Percentiles rank a stretch among this genome's conserved stretches.
Conservation (phyloP, 2,329 filamentous ascomycete genomes). For the Ophiostoma perfectum region DNA sequence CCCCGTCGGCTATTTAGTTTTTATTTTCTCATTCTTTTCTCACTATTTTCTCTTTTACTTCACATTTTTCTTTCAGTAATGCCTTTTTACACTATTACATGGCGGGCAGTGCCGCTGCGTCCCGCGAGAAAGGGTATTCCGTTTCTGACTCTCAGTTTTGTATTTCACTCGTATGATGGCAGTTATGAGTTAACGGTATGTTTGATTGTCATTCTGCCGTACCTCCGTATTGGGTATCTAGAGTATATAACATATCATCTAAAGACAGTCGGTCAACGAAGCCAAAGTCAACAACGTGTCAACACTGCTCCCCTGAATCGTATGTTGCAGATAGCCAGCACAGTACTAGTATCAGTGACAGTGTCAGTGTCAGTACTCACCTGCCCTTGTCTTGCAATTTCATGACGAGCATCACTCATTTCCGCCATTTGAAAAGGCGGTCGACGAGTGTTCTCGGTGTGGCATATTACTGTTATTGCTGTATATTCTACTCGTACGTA, state of each 20-base stretch:
- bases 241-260: neutral
- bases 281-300: neutral
- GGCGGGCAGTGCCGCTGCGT: slow-evolving; percentile 5
- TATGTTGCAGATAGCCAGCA: neutral
- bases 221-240: too few relatives aligned
- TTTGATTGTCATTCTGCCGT: too few relatives aligned
- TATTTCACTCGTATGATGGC: too few relatives aligned
- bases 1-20: neutral
- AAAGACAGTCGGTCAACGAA: neutral
- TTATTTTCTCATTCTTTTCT: neutral
- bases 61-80: neutral
- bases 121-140: neutral
- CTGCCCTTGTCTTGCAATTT: neutral
- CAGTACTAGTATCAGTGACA: too few relatives aligned
- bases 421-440: slow-evolving; percentile 6
- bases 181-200: too few relatives aligned
- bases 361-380: neutral
- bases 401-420: neutral
- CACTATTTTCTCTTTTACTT: neutral
- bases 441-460: neutral
- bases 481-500: too few relatives aligned
- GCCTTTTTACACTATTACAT: neutral
- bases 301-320: neutral
- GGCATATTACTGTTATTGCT: too few relatives aligned
- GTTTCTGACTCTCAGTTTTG: neutral